A percentile compares a stretch with the other conserved stretches of the same genome.
These are phyloP conservation scores for Xerocomus cyaneibrunnescens DNA, from an alignment of 1,284 basidiomycete species.

Conservation along the genomic window DNA sequence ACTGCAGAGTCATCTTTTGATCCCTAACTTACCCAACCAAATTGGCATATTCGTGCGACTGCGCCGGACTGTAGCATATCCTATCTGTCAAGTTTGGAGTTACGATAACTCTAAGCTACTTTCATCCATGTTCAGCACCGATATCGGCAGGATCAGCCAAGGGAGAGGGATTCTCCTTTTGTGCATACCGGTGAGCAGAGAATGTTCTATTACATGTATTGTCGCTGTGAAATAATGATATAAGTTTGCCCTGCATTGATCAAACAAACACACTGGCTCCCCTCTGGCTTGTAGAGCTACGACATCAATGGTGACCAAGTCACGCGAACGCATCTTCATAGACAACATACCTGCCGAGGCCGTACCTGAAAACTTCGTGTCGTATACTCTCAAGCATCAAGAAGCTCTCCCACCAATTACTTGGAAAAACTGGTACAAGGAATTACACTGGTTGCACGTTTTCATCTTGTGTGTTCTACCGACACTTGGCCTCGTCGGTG, in stretches of 20 bases:
- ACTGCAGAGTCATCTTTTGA: too few species aligned
- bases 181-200: too few species aligned
- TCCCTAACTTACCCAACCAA: too few species aligned
- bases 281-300: neutral
- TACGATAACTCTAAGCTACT: too few species aligned
- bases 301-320: constrained; percentile 3
- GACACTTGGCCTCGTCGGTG: constrained; percentile 21
- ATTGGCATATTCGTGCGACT: too few species aligned
- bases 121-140: too few species aligned
- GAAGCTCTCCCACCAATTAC: constrained; percentile 48
- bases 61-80: too few species aligned
- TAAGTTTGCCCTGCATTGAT: neutral
- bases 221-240: neutral
- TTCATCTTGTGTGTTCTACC: constrained; percentile 22
- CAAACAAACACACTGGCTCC: too few species aligned
- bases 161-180: too few species aligned
- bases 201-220: neutral
- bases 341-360: constrained; percentile 18
- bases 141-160: too few species aligned
- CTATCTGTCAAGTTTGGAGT: too few species aligned
- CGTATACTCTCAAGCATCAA: constrained; percentile 52
- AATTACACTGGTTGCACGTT: constrained; percentile 31
- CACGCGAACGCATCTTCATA: neutral
- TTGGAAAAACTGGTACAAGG: constrained; percentile 33
- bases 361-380: constrained; percentile 60